Base-by-base conservation (phyloP, 2,329 filamentous ascomycete species). In the Curvularia spicifera region DNA sequence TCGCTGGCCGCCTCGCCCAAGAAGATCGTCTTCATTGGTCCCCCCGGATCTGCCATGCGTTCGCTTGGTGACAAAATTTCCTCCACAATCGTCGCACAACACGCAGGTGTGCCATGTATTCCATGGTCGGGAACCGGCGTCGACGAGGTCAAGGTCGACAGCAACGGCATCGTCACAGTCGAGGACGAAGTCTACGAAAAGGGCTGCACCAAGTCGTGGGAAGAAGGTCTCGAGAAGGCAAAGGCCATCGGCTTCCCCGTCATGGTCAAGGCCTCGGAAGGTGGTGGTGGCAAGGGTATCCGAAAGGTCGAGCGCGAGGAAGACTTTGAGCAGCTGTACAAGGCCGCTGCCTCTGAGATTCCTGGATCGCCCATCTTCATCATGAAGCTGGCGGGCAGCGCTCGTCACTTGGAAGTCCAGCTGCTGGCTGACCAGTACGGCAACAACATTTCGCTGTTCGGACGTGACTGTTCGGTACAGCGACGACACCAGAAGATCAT, bases 191-290 rank as follows among this genome's bases (percentile, higher is more conserved):
- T 96, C 58, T 99, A 99, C 79, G 85, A 88, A 70, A 91, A 93
- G 80, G 95, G 95, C 63, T 99, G 95, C 78, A 95, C 96, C 47
- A 87, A 87, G 75, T 93, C 91, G 22, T 93, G 92, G 79, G 83
- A 97, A 79, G 93, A 99, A 80, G 95, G 94, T 80, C 85, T 99
- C 50, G 82, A 86, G 73, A 93, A 90, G 74, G 95, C 95, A 59
- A 88, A 86, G 77, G 85, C 91, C 74, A 99, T 99, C 77, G 95
- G 95, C 67, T 99, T 99, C 83, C 95, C 95, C 15, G 91, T 99
- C 83, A 99, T 99, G 95, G 92, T 99, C 78, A 99, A 99, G 84
- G 95, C 95, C n/a, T 98, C 95, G 2, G 95, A 99, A 83, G 95
- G 95, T 81, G 95, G 95, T 82, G 95, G 95, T 82, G 95, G 95